Conservation (phyloP, 1,284 basidiomycete genomes). For the Cystobasidium pallidum region DNA sequence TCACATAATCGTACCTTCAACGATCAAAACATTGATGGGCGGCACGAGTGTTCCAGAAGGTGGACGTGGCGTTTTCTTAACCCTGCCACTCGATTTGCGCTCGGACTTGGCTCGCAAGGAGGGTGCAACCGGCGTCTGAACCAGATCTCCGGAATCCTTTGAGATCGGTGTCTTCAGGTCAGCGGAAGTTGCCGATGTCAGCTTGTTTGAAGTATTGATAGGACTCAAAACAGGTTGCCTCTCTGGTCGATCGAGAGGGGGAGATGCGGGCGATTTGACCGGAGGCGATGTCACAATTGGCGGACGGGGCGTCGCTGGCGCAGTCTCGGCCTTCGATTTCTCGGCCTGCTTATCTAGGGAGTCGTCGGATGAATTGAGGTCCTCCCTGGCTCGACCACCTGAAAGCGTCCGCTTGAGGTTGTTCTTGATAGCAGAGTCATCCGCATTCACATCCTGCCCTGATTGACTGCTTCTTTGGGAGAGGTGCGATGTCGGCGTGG, state of each 20-base stretch:
- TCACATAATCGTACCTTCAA: constrained; percentile 71
- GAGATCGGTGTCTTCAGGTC: constrained; percentile 13
- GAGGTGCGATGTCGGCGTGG: constrained; percentile 5
- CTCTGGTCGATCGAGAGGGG: constrained; percentile 7
- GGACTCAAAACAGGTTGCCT: constrained; percentile 9
- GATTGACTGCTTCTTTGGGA: constrained; percentile 1
- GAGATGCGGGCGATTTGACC: constrained; percentile 10
- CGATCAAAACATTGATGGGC: constrained; percentile 92
- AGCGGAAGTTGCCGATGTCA: not conserved
- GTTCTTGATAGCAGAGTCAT: not conserved
- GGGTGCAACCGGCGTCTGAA: constrained; percentile 1
- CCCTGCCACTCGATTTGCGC: constrained; percentile 20
- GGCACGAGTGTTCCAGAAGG: constrained; percentile 65
- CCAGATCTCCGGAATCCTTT: not conserved
- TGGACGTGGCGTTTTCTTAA: constrained; percentile 38
- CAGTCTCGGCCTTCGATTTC: not conserved
- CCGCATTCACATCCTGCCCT: not conserved
- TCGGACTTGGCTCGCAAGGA: constrained; percentile 11
- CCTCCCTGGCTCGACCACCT: not conserved
- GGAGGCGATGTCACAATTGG: not conserved
- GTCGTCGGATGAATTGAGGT: constrained; percentile 7
- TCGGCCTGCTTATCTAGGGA: constrained; percentile 6
- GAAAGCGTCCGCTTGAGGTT: not conserved
- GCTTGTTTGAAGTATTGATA: constrained; percentile 2
- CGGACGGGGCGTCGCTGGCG: not conserved